These are phyloP conservation scores for Russula vinacea DNA, from an alignment of 768 basidiomycete species.

Conservation along the genomic window DNA sequence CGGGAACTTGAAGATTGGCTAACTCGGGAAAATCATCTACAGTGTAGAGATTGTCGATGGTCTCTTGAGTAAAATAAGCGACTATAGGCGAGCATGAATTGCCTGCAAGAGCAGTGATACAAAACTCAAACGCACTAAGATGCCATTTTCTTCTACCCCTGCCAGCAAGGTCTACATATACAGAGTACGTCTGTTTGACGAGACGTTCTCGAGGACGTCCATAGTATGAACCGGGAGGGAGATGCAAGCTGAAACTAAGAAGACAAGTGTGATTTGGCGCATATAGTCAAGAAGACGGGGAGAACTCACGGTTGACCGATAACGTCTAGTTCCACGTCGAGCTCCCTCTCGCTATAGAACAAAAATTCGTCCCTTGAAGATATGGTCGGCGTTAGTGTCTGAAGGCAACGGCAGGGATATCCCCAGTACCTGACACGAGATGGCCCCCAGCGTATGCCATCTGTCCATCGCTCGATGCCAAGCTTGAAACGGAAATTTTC, in stretches of 20 bases:
- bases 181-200: constrained; percentile 79
- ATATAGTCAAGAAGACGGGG: not conserved
- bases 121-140: constrained; percentile 52
- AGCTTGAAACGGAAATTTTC: constrained; percentile 41
- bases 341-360: constrained; percentile 69
- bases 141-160: constrained; percentile 78
- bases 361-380: constrained; percentile 58
- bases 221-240: constrained; percentile 33
- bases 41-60: constrained; percentile 34
- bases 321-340: constrained; percentile 34
- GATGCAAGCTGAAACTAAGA: constrained; percentile 32
- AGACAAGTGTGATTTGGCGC: constrained; percentile 28
- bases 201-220: constrained; percentile 46
- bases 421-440: constrained; percentile 65
- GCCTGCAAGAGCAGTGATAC: not conserved
- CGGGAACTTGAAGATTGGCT: constrained; percentile 35
- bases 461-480: constrained; percentile 81
- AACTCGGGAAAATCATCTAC: constrained; percentile 39
- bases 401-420: not conserved
- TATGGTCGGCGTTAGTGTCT: constrained; percentile 3
- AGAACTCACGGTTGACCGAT: constrained; percentile 28
- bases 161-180: constrained; percentile 58
- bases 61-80: constrained; percentile 41
- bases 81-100: constrained; percentile 32
- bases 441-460: constrained; percentile 68